Evolutionary conservation across 2,329 filamentous ascomycete genomes (phyloP).

Genomic region (Scedosporium minutisporum): DNA sequence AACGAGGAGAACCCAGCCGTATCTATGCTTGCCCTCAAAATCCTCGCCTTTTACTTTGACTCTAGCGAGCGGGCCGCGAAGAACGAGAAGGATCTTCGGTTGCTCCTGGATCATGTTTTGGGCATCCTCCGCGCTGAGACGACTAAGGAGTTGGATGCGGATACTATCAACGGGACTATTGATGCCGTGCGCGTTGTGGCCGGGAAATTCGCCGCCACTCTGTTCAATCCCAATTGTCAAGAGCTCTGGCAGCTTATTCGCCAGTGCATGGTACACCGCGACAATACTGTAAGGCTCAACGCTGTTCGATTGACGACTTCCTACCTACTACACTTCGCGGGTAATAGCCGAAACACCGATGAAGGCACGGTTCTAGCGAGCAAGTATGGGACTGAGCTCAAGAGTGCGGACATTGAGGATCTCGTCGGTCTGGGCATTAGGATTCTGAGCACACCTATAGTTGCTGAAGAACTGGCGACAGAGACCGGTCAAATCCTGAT

Average conservation of each 20-base stretch:
- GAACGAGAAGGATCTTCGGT: constrained; percentile 57
- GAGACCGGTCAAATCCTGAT: constrained; percentile 74
- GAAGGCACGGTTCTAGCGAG: constrained; percentile 53
- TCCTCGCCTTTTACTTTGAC: constrained; percentile 77
- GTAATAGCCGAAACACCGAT: constrained; percentile 42
- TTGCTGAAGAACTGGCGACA: constrained; percentile 65
- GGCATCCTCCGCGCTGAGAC: constrained; percentile 46
- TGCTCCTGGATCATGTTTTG: constrained; percentile 47
- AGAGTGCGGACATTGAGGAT: constrained; percentile 52
- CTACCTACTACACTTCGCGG: constrained; percentile 74
- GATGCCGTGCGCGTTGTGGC: constrained; percentile 59
- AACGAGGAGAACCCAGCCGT: constrained; percentile 65
- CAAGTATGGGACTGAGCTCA: constrained; percentile 60
- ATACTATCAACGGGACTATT: constrained; percentile 66
- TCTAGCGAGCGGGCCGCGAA: constrained; percentile 47
- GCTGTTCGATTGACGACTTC: constrained; percentile 63
- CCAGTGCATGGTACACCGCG: constrained; percentile 60
- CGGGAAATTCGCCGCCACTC: constrained; percentile 52
- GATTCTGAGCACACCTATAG: constrained; percentile 49
- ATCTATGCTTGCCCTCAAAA: constrained; percentile 64
- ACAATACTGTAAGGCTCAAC: constrained; percentile 66
- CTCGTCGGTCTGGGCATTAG: constrained; percentile 40
- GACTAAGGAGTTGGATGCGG: constrained; percentile 48
- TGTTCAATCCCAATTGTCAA: constrained; percentile 50
- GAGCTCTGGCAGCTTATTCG: constrained; percentile 64